Evolutionary conservation across 1,284 basidiomycete genomes (phyloP).

Genomic region (Ganoderma sinense): DNA sequence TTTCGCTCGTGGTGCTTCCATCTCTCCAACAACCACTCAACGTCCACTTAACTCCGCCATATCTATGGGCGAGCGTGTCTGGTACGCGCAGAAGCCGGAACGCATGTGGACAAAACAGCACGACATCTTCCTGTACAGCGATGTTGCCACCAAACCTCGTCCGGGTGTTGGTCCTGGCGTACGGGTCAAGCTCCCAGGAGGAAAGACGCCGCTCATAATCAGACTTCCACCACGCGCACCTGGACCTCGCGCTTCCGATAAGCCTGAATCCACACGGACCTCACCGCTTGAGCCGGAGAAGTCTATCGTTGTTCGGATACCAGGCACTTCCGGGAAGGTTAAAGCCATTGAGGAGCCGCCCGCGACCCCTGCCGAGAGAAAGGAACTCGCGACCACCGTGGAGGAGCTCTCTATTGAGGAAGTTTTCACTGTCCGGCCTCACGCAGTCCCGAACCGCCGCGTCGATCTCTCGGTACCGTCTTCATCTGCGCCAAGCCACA

Average conservation of each 20-base stretch:
- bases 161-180: conserved; percentile 58
- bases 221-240: conserved; percentile 34
- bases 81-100: conserved; percentile 80
- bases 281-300: conserved; percentile 50
- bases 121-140: conserved; percentile 73
- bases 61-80: conserved; percentile 55
- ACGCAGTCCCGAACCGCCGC: conserved; percentile 42
- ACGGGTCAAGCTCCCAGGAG: conserved; percentile 68
- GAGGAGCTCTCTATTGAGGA: conserved; percentile 58
- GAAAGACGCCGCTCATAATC: conserved; percentile 39
- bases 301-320: conserved; percentile 61
- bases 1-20: conserved; percentile 41
- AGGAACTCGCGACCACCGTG: conserved; percentile 40
- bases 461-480: conserved; percentile 23
- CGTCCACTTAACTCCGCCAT: conserved; percentile 37
- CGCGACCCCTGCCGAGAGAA: conserved; percentile 24
- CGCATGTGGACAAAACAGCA: conserved; percentile 82
- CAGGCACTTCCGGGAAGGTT: conserved; percentile 47
- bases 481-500: background rate
- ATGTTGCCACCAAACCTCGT: conserved; percentile 62
- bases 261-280: conserved; percentile 17
- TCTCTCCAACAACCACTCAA: conserved; percentile 36
- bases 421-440: conserved; percentile 61
- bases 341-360: conserved; percentile 29
- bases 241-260: conserved; percentile 18